A percentile compares a stretch with the other conserved stretches of the same genome.
Conservation (phyloP, 148 eudicot species). For the Pouteria glomerata region DNA sequence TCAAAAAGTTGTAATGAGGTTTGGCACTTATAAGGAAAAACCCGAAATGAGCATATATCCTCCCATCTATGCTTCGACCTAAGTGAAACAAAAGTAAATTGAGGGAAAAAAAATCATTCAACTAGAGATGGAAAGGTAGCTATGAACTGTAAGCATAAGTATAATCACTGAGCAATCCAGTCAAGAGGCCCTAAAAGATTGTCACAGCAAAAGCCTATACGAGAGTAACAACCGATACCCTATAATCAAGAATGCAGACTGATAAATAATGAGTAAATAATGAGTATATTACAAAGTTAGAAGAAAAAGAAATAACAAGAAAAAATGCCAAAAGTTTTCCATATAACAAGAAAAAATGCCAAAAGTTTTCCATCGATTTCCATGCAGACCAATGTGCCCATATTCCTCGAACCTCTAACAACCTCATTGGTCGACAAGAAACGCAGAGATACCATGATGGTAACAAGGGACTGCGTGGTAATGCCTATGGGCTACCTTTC, state of each 20-base stretch:
- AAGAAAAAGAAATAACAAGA: neutral
- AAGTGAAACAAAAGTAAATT: slow-evolving; percentile 17
- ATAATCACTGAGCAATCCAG: slow-evolving; percentile 1
- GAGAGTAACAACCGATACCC: neutral
- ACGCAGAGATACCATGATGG: too few species aligned
- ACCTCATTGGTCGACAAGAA: neutral
- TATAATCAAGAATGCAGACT: neutral
- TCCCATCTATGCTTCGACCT: slow-evolving; percentile 73
- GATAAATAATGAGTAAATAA: neutral
- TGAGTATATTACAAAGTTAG: neutral
- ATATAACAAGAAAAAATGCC: too few species aligned
- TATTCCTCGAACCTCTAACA: neutral
- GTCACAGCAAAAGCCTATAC: neutral
- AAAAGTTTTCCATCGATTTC: too few species aligned
- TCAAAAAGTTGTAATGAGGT: slow-evolving; percentile 73
- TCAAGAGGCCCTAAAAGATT: neutral
- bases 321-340: neutral
- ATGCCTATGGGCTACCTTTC: too few species aligned
- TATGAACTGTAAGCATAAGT: neutral
- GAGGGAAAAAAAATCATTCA: neutral
- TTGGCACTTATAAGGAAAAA: slow-evolving; percentile 75
- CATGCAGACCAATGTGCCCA: neutral
- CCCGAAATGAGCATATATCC: slow-evolving; percentile 74
- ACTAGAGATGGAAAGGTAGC: neutral
- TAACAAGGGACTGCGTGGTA: too few species aligned